Percentiles rank a stretch among this genome's conserved stretches.
Conservation (phyloP, 2,329 filamentous ascomycete genomes). For the Neopestalotiopsis rosae region DNA sequence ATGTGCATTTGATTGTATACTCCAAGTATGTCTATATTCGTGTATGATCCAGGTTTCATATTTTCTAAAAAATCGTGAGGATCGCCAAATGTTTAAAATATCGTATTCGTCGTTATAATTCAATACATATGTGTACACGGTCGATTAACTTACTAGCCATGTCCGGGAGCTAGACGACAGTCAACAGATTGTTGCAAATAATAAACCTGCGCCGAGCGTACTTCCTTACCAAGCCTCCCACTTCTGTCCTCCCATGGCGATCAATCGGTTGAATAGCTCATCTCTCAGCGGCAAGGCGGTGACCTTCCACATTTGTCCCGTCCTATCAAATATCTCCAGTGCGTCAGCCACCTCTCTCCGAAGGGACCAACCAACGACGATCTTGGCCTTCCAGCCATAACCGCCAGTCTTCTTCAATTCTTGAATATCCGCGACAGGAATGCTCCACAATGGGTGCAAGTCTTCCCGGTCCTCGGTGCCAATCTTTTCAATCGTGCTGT, state of each 20-base stretch:
- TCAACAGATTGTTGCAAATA: neutral
- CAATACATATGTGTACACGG: neutral
- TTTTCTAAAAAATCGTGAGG: neutral
- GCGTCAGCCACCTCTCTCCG: conserved; percentile 78
- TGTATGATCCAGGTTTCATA: neutral
- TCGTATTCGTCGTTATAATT: neutral
- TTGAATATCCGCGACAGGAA: conserved; percentile 72
- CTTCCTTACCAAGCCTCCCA: conserved; percentile 75
- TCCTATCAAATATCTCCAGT: conserved; percentile 66
- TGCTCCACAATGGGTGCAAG: conserved; percentile 68
- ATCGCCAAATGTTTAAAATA: neutral
- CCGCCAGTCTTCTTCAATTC: conserved; percentile 83
- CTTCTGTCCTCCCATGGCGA: conserved; percentile 80
- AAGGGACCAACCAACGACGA: conserved; percentile 81
- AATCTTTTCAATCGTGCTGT: conserved; percentile 59
- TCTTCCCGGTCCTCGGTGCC: conserved; percentile 63
- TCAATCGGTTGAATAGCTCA: conserved; percentile 79
- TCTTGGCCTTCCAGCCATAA: conserved; percentile 82
- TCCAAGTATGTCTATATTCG: neutral
- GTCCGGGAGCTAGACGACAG: neutral
- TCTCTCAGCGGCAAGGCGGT: conserved; percentile 77
- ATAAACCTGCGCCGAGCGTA: neutral
- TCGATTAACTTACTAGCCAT: neutral
- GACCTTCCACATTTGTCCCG: conserved; percentile 61
- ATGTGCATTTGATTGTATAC: neutral